Conservation (phyloP, 1,284 basidiomycete species). For the Ceratobasidium sp. region DNA sequence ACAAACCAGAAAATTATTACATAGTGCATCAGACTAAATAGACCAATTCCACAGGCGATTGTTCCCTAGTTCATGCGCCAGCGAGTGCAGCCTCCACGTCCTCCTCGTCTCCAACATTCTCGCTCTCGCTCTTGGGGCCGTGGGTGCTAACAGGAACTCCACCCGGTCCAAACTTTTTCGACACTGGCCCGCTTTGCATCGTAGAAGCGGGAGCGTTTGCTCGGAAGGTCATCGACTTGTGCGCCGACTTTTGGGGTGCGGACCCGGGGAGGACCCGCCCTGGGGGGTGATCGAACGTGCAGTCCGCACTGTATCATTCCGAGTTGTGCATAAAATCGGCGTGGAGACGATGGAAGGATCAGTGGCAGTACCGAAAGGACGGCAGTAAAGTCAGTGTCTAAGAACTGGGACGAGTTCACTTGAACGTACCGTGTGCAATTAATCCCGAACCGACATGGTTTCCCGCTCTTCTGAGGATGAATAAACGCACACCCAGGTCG, state of each 20-base stretch:
- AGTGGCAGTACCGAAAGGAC: no score
- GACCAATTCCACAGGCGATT: neutral
- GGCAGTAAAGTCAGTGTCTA: neutral
- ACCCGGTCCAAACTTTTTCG: conserved; percentile 35
- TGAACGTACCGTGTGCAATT: conserved; percentile 65
- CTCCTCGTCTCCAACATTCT: conserved; percentile 34
- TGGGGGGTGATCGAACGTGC: conserved; percentile 78
- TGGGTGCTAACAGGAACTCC: neutral
- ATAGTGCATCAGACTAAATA: conserved; percentile 2
- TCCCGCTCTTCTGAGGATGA: conserved; percentile 59
- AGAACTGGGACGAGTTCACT: neutral
- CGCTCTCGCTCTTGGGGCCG: conserved; percentile 5
- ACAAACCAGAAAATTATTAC: conserved; percentile 26
- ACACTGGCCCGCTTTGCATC: conserved; percentile 33
- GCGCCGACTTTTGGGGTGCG: conserved; percentile 23
- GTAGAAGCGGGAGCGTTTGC: conserved; percentile 1
- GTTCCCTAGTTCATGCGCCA: conserved; percentile 2
- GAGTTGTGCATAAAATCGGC: no score
- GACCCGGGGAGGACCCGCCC: conserved; percentile 71
- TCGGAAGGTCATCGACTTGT: conserved; percentile 38
- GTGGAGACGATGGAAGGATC: no score
- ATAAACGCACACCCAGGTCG: conserved; percentile 72
- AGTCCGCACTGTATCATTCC: conserved; percentile 54
- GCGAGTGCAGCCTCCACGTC: conserved; percentile 36
- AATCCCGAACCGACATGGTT: conserved; percentile 73